Evolutionary conservation across 495 filamentous ascomycete species (phyloP).

Genomic region (Pseudevernia furfuracea): DNA sequence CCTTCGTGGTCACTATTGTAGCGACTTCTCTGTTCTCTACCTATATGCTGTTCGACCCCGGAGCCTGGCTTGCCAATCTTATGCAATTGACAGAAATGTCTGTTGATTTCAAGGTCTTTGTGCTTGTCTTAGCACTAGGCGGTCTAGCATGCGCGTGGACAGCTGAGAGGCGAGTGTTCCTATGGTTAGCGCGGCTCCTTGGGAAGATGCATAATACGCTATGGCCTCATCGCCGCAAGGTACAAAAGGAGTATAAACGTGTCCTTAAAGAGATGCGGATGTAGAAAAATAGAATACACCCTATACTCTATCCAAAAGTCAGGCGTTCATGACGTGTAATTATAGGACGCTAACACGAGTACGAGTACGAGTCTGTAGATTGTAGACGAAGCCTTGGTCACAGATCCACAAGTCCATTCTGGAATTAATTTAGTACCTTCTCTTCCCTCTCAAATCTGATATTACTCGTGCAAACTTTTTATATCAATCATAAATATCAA

Average conservation of each 20-base stretch:
- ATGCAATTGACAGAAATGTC: conserved; percentile 84
- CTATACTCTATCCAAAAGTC: background rate
- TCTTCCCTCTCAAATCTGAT: conserved; percentile 14
- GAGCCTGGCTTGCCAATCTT: conserved; percentile 54
- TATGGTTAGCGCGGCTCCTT: conserved; percentile 58
- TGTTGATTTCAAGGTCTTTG: conserved; percentile 58
- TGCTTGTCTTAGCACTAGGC: conserved; percentile 58
- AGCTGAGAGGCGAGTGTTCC: conserved; percentile 64
- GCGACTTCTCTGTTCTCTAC: conserved; percentile 54
- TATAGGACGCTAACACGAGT: conserved; percentile 4
- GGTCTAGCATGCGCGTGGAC: conserved; percentile 61
- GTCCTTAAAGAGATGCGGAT: conserved; percentile 64
- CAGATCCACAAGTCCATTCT: conserved; percentile 17
- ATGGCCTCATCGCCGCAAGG: conserved; percentile 55
- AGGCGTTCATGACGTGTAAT: background rate
- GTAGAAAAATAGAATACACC: conserved; percentile 21
- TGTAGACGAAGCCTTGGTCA: background rate
- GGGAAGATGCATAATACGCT: conserved; percentile 50
- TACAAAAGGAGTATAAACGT: conserved; percentile 80
- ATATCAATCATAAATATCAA: background rate
- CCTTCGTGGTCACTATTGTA: conserved; percentile 72
- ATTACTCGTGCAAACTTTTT: conserved; percentile 9
- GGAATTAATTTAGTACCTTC: background rate
- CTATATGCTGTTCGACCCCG: conserved; percentile 73
- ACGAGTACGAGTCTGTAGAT: conserved; percentile 4